Conservation (phyloP, 352 stramenopile species). For the Blastocystis sp. region DNA sequence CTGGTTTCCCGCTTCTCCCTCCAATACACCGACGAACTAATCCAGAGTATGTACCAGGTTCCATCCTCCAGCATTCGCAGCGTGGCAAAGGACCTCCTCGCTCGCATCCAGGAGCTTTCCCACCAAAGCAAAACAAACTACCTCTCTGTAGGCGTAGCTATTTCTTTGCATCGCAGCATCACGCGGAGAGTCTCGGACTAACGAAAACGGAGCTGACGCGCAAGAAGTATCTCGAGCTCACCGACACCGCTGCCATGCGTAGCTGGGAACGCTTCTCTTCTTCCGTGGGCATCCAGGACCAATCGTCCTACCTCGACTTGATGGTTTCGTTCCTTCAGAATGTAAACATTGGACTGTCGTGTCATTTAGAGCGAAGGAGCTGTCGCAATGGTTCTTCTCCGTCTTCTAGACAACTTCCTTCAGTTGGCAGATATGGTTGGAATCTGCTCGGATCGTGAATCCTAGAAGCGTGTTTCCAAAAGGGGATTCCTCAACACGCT, state of each 20-base stretch:
- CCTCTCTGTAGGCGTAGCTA: neutral
- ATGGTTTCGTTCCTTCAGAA: neutral
- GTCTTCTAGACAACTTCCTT: conserved; percentile 9
- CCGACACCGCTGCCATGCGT: neutral
- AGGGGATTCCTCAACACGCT: neutral
- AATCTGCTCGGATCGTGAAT: neutral
- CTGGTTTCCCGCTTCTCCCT: neutral
- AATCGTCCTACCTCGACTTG: neutral
- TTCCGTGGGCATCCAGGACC: neutral
- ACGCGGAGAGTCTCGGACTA: neutral
- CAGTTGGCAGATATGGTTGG: neutral
- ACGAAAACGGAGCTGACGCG: neutral
- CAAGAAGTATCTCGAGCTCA: conserved; percentile 8
- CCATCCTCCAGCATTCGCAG: neutral
- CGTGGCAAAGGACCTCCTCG: neutral
- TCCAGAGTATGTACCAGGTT: neutral
- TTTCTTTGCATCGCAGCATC: neutral
- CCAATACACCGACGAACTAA: neutral
- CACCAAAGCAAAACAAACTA: conserved; percentile 5
- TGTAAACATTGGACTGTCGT: neutral
- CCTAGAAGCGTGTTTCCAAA: neutral
- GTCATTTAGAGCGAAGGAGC: neutral
- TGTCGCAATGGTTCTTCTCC: conserved; percentile 8
- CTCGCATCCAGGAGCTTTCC: neutral
- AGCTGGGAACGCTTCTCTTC: neutral